Base-by-base conservation (phyloP, 192 early-diverging fungal genomes). In the Dissophora ornata region DNA sequence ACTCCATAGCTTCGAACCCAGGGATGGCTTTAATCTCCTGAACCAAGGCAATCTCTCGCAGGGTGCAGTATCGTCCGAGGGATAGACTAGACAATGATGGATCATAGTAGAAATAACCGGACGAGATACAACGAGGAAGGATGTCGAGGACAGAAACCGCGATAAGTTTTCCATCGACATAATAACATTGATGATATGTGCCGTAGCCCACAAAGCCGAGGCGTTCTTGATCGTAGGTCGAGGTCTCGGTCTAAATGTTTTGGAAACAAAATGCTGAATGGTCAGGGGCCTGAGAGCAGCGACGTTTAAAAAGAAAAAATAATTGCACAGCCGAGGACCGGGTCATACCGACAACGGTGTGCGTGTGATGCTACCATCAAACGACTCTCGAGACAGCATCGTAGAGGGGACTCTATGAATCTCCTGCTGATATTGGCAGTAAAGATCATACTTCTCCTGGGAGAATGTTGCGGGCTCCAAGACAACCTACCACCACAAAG, bases 71-170 rank as follows among this genome's bases (percentile, higher is more conserved):
- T 24, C 90, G 90, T n/a, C 97, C 97, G 22, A 96, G 75, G 22
- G 87, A 87, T 46, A 99, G 79, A 45, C 80, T 86, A 0, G 84
- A 57, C 50, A 89, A 91, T 7, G 88, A 87, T 1, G 96, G 93
- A 58, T 99, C 96, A 79, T 99, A 99, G 64, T 96, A 89, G 58
- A 98, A 92, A 57, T 99, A 98, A 22, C 97, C 96, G 1, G 94
- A 90, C 0, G 95, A 97, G 19, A 98, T 81, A 57, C 92, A 97
- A 0, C 55, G 46, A 15, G 96, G 97, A 40, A 98, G 82, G 9
- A 98, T 88, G 73, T 99, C 97, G 57, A 99, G 75, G 2, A 99
- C 95, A 16, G 89, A 92, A 13, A 98, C 89, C 19, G 96, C 97
- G 2, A 91, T 86, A 13, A 99, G 84, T 18, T 81, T 84, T 16